These are phyloP conservation scores for Phytomonas sp. DNA, from an alignment of 208 protist genomes.

Conservation along the genomic window DNA sequence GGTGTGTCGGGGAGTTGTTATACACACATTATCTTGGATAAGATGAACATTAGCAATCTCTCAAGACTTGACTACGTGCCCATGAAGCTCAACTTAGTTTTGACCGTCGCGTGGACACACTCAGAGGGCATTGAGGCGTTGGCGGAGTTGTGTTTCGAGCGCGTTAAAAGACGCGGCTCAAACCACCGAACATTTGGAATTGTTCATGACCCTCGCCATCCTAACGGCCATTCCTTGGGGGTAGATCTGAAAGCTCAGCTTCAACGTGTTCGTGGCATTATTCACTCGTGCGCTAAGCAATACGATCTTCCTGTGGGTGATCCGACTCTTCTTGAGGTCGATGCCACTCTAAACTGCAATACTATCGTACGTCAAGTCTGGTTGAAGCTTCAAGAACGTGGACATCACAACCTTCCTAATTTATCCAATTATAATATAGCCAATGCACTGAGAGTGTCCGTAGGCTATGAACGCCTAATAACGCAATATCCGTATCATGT, in stretches of 20 bases:
- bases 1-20: constrained; percentile 25
- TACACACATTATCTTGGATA: constrained; percentile 75
- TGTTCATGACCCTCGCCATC: neutral
- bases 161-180: constrained; percentile 37
- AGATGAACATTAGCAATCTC: constrained; percentile 69
- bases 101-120: constrained; percentile 49
- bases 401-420: constrained; percentile 29
- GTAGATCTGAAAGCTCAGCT: neutral
- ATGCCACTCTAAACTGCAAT: constrained; percentile 25
- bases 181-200: constrained; percentile 50
- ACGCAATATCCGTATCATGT: constrained; percentile 21
- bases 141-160: constrained; percentile 43
- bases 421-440: constrained; percentile 20
- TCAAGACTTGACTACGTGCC: constrained; percentile 31
- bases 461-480: constrained; percentile 43
- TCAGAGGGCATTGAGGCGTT: constrained; percentile 28
- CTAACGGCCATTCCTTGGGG: neutral
- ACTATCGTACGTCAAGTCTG: constrained; percentile 29
- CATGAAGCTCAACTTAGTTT: constrained; percentile 20
- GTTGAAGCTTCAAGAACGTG: constrained; percentile 24
- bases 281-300: constrained; percentile 23
- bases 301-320: constrained; percentile 24
- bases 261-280: constrained; percentile 32
- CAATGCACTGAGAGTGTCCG: constrained; percentile 23
- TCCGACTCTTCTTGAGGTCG: constrained; percentile 32